phyloP scores from a whole-genome alignment of 2,329 filamentous ascomycete species.

The Pseudocercospora macadamiae region DNA sequence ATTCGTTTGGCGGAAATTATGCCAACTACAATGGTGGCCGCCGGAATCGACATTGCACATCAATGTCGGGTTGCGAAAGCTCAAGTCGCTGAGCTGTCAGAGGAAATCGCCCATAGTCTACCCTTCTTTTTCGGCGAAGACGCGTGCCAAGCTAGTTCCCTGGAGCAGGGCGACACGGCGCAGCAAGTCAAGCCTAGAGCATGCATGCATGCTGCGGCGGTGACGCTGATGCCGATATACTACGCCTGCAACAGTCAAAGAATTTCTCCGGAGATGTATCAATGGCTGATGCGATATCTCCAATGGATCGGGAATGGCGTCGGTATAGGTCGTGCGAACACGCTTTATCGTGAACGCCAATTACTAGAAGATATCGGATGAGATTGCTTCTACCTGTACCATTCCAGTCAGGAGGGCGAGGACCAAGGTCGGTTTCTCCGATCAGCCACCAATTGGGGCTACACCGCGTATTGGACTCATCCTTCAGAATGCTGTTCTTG shows the following conservation, averaged over 20 bases:
- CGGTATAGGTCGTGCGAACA: not conserved
- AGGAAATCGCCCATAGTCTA: constrained; percentile 15
- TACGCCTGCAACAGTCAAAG: constrained; percentile 10
- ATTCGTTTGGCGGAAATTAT: constrained; percentile 5
- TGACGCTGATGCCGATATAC: constrained; percentile 17
- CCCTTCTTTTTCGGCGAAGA: constrained; percentile 18
- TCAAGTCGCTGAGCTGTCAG: constrained; percentile 2
- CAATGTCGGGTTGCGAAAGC: not conserved
- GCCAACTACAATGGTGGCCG: not conserved
- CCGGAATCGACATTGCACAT: not conserved
- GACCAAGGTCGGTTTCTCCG: too few species aligned
- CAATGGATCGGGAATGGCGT: constrained; percentile 7
- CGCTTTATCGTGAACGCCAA: not conserved
- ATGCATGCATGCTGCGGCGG: constrained; percentile 10
- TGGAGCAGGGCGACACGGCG: not conserved
- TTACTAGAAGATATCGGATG: not conserved
- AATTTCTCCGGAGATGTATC: constrained; percentile 8
- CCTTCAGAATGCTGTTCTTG: not conserved
- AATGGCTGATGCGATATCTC: constrained; percentile 13
- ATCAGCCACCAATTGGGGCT: too few species aligned
- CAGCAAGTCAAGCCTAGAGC: not conserved
- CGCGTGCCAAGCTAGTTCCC: not conserved
- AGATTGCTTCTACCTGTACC: not conserved
- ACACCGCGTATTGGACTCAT: too few species aligned
- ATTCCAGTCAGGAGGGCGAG: not conserved